Conservation (phyloP, 345 rosid species). For the Aquilaria sinensis region DNA sequence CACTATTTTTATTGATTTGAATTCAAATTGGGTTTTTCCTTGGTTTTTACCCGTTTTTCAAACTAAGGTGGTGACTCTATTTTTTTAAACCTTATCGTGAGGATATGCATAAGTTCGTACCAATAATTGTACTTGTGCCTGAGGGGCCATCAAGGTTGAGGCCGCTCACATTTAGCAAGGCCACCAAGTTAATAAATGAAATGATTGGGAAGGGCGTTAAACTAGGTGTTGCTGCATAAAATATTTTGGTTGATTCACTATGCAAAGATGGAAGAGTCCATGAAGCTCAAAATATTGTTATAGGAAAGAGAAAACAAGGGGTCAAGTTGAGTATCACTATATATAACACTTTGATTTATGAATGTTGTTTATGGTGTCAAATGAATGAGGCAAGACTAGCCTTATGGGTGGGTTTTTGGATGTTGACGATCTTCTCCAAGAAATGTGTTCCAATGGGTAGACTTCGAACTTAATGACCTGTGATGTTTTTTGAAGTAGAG, state of each 20-base stretch:
- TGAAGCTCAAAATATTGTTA: slow-evolving; percentile 3
- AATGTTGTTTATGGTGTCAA: slow-evolving; percentile 4
- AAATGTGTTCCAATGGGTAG: slow-evolving; percentile 1
- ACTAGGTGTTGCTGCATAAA: slow-evolving; percentile 6
- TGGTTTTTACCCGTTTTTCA: too few species aligned
- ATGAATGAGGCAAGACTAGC: slow-evolving; percentile 6
- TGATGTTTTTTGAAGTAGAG: too few species aligned
- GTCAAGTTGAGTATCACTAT: slow-evolving; percentile 4
- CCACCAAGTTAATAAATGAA: slow-evolving; percentile 4
- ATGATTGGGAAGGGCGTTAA: slow-evolving; percentile 2
- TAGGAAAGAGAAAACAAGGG: background rate
- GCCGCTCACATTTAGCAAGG: too few species aligned
- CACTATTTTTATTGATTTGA: too few species aligned
- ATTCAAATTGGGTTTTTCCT: too few species aligned
- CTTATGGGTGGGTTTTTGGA: slow-evolving; percentile 7
- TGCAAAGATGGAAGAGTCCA: slow-evolving; percentile 6
- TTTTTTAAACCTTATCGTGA: too few species aligned
- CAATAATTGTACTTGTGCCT: too few species aligned
- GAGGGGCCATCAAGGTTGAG: slow-evolving; percentile 1
- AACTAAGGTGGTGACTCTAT: too few species aligned
- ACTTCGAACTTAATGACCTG: slow-evolving; percentile 3
- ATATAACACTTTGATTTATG: slow-evolving; percentile 4
- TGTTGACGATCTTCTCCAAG: slow-evolving; percentile 1
- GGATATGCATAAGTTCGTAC: too few species aligned
- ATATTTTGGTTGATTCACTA: slow-evolving; percentile 9